A percentile compares a stretch with the other conserved stretches of the same genome.
Evolutionary conservation across 2,329 filamentous ascomycete species (phyloP).

Genomic region (Fusarium paranaense): DNA sequence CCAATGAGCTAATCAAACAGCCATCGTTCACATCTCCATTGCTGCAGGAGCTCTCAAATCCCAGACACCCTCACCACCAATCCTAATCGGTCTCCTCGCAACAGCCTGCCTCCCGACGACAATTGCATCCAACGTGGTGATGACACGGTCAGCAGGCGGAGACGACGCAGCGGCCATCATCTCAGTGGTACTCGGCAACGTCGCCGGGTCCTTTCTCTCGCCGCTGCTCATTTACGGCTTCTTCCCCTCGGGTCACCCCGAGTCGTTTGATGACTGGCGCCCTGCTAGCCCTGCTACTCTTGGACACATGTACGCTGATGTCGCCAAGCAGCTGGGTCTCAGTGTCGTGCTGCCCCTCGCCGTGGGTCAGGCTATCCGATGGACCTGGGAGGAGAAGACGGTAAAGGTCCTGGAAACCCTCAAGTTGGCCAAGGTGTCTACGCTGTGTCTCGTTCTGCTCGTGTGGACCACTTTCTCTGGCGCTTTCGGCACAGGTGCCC

Average conservation of each 20-base stretch:
- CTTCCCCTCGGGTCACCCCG: conserved; percentile 57
- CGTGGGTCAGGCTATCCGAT: conserved; percentile 70
- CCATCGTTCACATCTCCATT: conserved; percentile 60
- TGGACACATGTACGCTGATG: conserved; percentile 71
- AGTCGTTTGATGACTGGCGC: conserved; percentile 68
- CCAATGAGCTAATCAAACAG: conserved; percentile 45
- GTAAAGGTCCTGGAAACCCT: conserved; percentile 65
- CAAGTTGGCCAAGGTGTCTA: conserved; percentile 63
- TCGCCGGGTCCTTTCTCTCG: conserved; percentile 75
- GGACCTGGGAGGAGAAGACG: conserved; percentile 61
- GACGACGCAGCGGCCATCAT: conserved; percentile 75
- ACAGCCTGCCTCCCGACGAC: conserved; percentile 78
- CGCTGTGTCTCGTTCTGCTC: conserved; percentile 59
- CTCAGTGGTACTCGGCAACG: conserved; percentile 77
- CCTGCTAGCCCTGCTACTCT: conserved; percentile 65
- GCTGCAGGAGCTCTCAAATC: conserved; percentile 61
- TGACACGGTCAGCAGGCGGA: conserved; percentile 76
- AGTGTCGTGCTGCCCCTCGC: conserved; percentile 74
- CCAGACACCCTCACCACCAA: conserved; percentile 70
- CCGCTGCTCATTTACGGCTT: conserved; percentile 73
- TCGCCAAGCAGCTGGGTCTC: conserved; percentile 76
- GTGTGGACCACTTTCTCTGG: conserved; percentile 75
- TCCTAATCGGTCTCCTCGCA: conserved; percentile 76
- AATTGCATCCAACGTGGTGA: conserved; percentile 79
- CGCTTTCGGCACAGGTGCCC: conserved; percentile 72